Base-by-base conservation (phyloP, 1,139 yeast genomes). In the Geotrichum bryndzae region DNA sequence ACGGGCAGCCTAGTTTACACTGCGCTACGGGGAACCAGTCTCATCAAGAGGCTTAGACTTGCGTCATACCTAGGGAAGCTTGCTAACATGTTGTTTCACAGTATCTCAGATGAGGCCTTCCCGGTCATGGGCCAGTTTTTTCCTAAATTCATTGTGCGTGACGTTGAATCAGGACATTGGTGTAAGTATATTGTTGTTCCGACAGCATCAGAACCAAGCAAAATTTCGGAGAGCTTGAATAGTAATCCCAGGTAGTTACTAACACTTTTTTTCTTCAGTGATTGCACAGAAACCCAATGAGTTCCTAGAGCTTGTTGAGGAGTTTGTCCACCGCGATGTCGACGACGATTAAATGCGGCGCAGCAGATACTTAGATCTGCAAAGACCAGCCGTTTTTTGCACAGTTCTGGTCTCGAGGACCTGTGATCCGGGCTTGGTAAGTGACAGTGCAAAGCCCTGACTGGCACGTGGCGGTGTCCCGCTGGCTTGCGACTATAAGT, bases 111-210 rank as follows among this genome's bases (percentile, higher is more conserved):
- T 73, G 97, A 91, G 64, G 84, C 83, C 35, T 74, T 91, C 46
- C 87, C 90, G 0, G 84, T 83, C 41, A 87, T 90, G 61, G 96
- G 95, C 1, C 77, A 78, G 62, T 88, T 83, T 69, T 94, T 91
- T 76, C 97, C 98, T 0, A 78, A 80, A 56, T 91, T 91, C 70
- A 88, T 84, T 64, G 76, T 89, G 13, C 79, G 82, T 57, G 96
- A 89, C 69, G 78, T 94, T 38, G 86, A 89, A 31, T 83, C 91
- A 1, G 97, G 97, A 1, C 99, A 94, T 74, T 94, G 97, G 97
- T 83, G 69, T 65, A 69, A 59, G 68, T 60, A 18, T 35, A 35
- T 27, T 33, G 35, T 45, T 10, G n/a, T 8, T 51, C 18, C 13
- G 27, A 31, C 11, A 29, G 38, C 15, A 31, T 33, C n/a, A 6